phyloP scores from a whole-genome alignment of 495 filamentous ascomycete genomes.

The Aspergillus avenaceus region DNA sequence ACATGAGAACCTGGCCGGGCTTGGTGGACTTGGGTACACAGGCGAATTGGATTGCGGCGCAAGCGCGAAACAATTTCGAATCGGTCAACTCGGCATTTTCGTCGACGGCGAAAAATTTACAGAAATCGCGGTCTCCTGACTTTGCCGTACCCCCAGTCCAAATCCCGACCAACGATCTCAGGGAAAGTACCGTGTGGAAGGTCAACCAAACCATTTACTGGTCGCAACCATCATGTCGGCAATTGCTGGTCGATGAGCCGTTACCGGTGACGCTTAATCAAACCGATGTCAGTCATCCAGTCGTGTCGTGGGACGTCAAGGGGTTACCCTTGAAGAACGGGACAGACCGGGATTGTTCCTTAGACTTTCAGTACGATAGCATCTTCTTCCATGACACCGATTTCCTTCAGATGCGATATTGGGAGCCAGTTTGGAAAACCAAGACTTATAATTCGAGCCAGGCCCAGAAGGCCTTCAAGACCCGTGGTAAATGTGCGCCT shows the following conservation, averaged over 20 bases:
- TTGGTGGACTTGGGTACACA: conserved; percentile 29
- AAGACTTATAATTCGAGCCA: conserved; percentile 4
- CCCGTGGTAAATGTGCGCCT: conserved; percentile 28
- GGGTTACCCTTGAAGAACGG: conserved; percentile 22
- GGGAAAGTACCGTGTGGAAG: conserved; percentile 29
- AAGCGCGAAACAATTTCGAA: conserved; percentile 24
- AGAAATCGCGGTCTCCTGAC: conserved; percentile 24
- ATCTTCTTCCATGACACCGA: conserved; percentile 29
- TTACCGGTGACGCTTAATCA: conserved; percentile 23
- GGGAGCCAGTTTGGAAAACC: conserved; percentile 29
- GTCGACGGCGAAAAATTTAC: conserved; percentile 13
- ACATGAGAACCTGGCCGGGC: conserved; percentile 32
- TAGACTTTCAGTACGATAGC: conserved; percentile 33
- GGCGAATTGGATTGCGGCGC: conserved; percentile 32
- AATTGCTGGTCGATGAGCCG: conserved; percentile 17
- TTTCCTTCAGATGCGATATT: conserved; percentile 37
- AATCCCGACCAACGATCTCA: conserved; percentile 19
- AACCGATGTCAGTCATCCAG: conserved; percentile 10
- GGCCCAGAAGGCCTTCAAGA: conserved; percentile 19
- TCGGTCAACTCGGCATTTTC: conserved; percentile 21
- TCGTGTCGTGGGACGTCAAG: conserved; percentile 29
- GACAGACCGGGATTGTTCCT: conserved; percentile 14
- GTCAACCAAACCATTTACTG: conserved; percentile 39
- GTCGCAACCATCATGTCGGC: conserved; percentile 25
- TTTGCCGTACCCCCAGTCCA: conserved; percentile 37